Base-by-base conservation (phyloP, 192 early-diverging fungal genomes). In the Rhizophagus prolifer region DNA sequence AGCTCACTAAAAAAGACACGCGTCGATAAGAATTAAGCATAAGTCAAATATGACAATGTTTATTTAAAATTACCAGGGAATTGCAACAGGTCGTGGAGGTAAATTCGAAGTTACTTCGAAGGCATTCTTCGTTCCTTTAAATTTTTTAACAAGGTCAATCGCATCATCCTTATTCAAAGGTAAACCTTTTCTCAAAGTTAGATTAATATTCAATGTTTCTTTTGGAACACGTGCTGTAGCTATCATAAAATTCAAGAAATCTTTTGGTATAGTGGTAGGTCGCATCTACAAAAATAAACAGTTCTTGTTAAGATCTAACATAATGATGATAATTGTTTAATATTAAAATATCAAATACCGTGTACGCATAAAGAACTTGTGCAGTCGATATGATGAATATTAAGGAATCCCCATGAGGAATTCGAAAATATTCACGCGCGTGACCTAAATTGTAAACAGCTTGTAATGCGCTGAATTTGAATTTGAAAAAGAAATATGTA, bases 211-310 rank as follows among this genome's bases (percentile, higher is more conserved):
- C 46, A 94, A 79, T 0, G 85, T 75, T 38, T 85, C 82, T 47
- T 79, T 62, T 12, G 91, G 88, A 26, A 91, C 86, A 12, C 89
- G 84, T 9, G 90, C 92, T 23, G 87, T 87, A 59, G 89, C 85
- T 31, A 92, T 28, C 90, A 92, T 92, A 77, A 88, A 89, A 13
- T 78, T 77, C 58, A 86, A 81, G 62, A 88, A 89, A 25, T 89
- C 88, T 74, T 84, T 82, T 16, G 88, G 88, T 38, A 89, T 80
- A 1, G 88, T 83, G 4, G 81, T 75, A 9, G 88, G 88, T 81
- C 84, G 83, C 83, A 89, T 88, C 88, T 89, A 76, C n/a, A 21
- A 44, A 34, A 25, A 60, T 28, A 30, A 34, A 68, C 30, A n/a
- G 34, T 60, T 58, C 9, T 23, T 25, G 19, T 34, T 8, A 38